phyloP scores from a whole-genome alignment of 352 stramenopile genomes.

The Pythium phragmitis region DNA sequence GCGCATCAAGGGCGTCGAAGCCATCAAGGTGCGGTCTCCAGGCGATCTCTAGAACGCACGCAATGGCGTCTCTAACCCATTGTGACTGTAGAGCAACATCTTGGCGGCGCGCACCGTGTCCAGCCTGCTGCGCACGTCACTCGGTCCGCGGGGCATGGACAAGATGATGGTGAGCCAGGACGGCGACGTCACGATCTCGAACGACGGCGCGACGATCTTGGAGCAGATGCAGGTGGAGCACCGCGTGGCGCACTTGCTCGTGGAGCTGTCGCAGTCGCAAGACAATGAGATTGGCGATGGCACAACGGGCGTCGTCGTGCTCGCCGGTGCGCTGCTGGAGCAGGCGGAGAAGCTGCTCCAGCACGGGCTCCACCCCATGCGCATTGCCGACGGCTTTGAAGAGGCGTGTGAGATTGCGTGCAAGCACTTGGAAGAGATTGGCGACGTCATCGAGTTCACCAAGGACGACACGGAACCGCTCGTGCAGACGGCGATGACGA shows the following conservation, averaged over 20 bases:
- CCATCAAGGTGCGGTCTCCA: slow-evolving; percentile 88
- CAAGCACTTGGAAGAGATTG: slow-evolving; percentile 94
- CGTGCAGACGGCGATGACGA: slow-evolving; percentile 98
- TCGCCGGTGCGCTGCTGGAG: slow-evolving; percentile 96
- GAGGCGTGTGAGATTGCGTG: slow-evolving; percentile 96
- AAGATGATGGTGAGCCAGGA: slow-evolving; percentile 99
- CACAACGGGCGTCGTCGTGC: slow-evolving; percentile 99
- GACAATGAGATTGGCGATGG: slow-evolving; percentile 99
- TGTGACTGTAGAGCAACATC: slow-evolving; percentile 94
- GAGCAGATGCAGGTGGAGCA: slow-evolving; percentile 99
- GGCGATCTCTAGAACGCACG: slow-evolving; percentile 2
- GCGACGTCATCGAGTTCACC: slow-evolving; percentile 96
- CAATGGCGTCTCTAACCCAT: slow-evolving; percentile 2
- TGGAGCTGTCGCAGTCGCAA: slow-evolving; percentile 98
- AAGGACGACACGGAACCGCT: slow-evolving; percentile 94
- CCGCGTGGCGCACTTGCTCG: slow-evolving; percentile 97
- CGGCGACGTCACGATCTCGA: slow-evolving; percentile 99
- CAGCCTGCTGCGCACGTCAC: slow-evolving; percentile 95
- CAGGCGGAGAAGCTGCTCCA: slow-evolving; percentile 97
- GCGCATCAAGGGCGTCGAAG: slow-evolving; percentile 98
- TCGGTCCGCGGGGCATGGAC: slow-evolving; percentile 98
- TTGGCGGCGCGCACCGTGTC: slow-evolving; percentile 97
- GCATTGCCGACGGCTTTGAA: slow-evolving; percentile 98
- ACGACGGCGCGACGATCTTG: slow-evolving; percentile 99
- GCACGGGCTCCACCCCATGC: slow-evolving; percentile 97